Base-by-base conservation (phyloP, 2,329 filamentous ascomycete species). In the Talaromyces rugulosus region DNA sequence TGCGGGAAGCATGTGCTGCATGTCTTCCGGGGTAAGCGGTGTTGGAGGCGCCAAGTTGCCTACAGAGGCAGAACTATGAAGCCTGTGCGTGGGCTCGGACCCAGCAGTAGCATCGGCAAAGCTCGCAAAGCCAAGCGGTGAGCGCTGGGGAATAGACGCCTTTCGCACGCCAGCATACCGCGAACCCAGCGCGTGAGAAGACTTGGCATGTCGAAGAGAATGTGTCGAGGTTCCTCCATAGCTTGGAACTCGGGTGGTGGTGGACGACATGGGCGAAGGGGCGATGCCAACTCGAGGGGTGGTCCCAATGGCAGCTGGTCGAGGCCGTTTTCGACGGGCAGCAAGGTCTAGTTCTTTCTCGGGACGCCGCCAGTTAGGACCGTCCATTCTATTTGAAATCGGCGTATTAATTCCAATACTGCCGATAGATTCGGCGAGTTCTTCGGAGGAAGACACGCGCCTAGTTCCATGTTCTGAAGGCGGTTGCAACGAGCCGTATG, bases 161-260 rank as follows among this genome's bases (percentile, higher is more conserved):
- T 82, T 82, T 23, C 80, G 71, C 31, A 82, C 74, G 56, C 80
- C 78, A 0, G 78, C 76, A 66, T 79, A 81, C 36, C 76, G 72
- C 55, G 77, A 72, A 66, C 77, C 77, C 8, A 81, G 72, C 62
- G 72, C 75, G 62, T 80, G 78, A 3, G 77, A 72, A 16, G 78
- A 81, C 65, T 81, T 81, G 47, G 75, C 75, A 36, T 81, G 78
- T 63, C 77, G 74, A 65, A 81, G 71, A n/a, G 71, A 69, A 65
- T 78, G 77, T 33, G 33, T 27, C n/a, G 70, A 66, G 52, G 67
- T 66, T 54, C 69, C 71, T 54, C 69, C 71, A 62, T 70, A 73
- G 66, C 64, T 71, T 16, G 73, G 70, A 33, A 72, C 68, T 62
- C 71, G 72, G 61, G 68, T 72, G 8, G 74, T 78, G 8, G 7